phyloP scores from a whole-genome alignment of 2,329 filamentous ascomycete species.

The Cadophora sp. region DNA sequence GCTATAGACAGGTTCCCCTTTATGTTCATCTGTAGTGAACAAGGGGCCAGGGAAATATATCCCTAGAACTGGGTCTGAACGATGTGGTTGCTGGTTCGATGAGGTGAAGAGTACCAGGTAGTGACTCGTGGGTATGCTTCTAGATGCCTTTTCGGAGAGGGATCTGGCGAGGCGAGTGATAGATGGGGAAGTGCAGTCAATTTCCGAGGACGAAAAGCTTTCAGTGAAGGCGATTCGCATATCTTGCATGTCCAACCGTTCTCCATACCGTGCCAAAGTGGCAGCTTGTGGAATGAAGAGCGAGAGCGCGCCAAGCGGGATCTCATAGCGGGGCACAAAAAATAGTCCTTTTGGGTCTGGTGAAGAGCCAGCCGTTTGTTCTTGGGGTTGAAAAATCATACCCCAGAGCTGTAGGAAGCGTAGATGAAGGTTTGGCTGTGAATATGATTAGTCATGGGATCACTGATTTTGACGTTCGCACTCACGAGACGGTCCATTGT shows the following conservation, averaged over 20 bases:
- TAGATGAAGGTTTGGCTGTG: neutral
- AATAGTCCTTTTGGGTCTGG: too few relatives aligned
- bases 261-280: neutral
- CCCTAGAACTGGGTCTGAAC: neutral
- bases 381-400: neutral
- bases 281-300: neutral
- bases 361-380: neutral
- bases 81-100: neutral
- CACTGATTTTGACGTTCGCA: neutral
- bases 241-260: neutral
- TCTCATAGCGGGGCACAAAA: too few relatives aligned
- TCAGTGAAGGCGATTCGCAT: neutral
- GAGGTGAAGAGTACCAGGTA: neutral
- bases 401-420: neutral
- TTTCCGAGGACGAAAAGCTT: neutral
- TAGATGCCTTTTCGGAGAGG: neutral
- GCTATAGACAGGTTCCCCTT: neutral
- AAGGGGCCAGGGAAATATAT: neutral
- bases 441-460: neutral
- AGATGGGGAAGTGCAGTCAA: neutral
- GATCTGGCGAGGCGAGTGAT: neutral
- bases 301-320: neutral
- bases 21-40: neutral
- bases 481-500: neutral
- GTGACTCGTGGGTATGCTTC: neutral